Evolutionary conservation across 371 early-diverging fungal genomes (phyloP), one percentile per base, ranked within the genome.

Genomic region (Mucor irregularis): DNA sequence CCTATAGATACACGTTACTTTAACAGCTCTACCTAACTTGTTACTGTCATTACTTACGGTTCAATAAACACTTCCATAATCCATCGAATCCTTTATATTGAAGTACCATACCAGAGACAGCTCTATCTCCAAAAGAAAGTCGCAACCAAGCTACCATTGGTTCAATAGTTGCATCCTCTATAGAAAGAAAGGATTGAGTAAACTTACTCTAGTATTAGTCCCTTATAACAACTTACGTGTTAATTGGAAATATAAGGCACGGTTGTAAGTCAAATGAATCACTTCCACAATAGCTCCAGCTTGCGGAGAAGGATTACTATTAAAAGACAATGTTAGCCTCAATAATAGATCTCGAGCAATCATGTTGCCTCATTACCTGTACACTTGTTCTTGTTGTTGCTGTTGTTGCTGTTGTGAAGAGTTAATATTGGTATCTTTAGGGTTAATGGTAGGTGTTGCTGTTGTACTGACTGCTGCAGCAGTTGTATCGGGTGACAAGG

Each of bases 111-210:
- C 79, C 79, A 21, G 79, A 75, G 22, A 79, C 74, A 21, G 68
- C 62, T 17, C 55, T 49, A 54, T 79, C 79, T 43, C 68, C 63
- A 53, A 72, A 79, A 3, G 79, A 75, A 13, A 74, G 53, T 31
- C 74, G 61, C 45, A 79, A 51, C 61, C 79, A 76, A 26, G 70
- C 69, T 28, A 79, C 53, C 49, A 79, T 53, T 5, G 79, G 79
- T n/a, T 79, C 79, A 54, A 79, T 79, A 4, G 79, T 79, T 2
- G 76, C 79, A 54, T 79, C 76, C 24, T 69, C 79, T 78, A 57
- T 3, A 25, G 6, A n/a, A n/a, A n/a, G n/a, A 37, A 1, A 14
- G 24, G 19, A 21, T 30, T 40, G 13, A 29, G 3, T n/a, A 25
- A 26, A 1, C 11, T 14, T 48, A 34, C 50, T 11, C 29, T 11